phyloP scores from a whole-genome alignment of 805 yeast species.

The Pichia manshurica region DNA sequence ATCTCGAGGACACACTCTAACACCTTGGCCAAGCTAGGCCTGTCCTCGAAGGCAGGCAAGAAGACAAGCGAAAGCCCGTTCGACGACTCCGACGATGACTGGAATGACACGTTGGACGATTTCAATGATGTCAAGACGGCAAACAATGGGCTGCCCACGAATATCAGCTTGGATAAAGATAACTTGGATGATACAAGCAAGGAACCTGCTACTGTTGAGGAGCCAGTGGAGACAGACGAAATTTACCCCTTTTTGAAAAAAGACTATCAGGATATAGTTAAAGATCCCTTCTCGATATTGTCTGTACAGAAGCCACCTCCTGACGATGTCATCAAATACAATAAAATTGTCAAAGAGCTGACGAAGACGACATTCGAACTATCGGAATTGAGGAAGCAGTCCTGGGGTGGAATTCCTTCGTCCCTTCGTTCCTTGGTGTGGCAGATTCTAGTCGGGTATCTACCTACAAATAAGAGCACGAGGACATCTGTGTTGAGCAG shows the following conservation, averaged over 20 bases:
- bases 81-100: slow-evolving; percentile 12
- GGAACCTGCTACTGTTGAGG: no score
- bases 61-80: slow-evolving; percentile 1
- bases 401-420: slow-evolving; percentile 93
- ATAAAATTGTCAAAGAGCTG: slow-evolving; percentile 61
- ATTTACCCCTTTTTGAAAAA: slow-evolving; percentile 23
- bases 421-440: slow-evolving; percentile 78
- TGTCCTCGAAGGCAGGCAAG: background rate
- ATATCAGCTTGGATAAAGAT: background rate
- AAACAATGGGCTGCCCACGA: background rate
- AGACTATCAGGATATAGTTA: slow-evolving; percentile 34
- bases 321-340: slow-evolving; percentile 50
- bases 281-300: slow-evolving; percentile 38
- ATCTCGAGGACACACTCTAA: slow-evolving; percentile 11
- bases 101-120: slow-evolving; percentile 12
- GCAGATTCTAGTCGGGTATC: slow-evolving; percentile 85
- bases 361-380: slow-evolving; percentile 54
- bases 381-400: slow-evolving; percentile 62
- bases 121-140: background rate
- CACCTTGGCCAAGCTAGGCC: slow-evolving; percentile 5
- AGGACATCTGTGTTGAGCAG: slow-evolving; percentile 63
- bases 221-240: slow-evolving; percentile 16
- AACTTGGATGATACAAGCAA: no score
- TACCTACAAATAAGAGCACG: slow-evolving; percentile 79
- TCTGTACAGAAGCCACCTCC: slow-evolving; percentile 26